phyloP scores from a whole-genome alignment of 2,329 filamentous ascomycete species.

The Venturia nashicola region DNA sequence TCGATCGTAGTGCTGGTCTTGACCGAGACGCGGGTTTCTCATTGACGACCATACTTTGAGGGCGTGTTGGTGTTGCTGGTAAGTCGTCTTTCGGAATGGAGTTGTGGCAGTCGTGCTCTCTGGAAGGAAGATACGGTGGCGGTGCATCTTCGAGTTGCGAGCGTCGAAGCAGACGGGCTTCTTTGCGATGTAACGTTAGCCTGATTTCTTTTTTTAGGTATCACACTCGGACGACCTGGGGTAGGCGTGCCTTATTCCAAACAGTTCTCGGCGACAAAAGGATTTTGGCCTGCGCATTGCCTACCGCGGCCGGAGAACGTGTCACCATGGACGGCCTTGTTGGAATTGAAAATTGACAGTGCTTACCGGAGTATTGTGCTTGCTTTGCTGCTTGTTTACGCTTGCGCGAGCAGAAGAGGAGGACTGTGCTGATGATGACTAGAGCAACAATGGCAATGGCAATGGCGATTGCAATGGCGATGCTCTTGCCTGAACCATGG shows the following conservation, averaged over 20 bases:
- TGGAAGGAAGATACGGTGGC: neutral
- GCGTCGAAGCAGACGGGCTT: neutral
- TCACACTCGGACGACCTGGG: neutral
- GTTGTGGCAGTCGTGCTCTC: neutral
- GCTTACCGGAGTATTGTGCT: neutral
- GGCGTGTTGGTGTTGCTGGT: neutral
- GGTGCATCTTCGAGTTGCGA: neutral
- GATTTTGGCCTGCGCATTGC: neutral
- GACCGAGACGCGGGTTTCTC: neutral
- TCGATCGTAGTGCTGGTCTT: neutral
- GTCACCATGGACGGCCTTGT: neutral
- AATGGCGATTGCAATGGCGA: neutral
- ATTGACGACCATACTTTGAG: neutral
- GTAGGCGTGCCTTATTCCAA: neutral
- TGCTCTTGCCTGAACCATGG: neutral
- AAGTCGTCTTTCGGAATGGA: neutral
- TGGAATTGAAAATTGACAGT: neutral
- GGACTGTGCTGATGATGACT: neutral
- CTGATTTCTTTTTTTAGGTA: neutral
- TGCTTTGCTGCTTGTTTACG: neutral
- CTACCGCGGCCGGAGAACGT: neutral
- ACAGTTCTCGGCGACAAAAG: neutral
- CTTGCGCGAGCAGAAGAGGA: neutral
- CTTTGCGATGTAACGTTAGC: neutral
- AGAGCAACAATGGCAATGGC: neutral